Conservation (phyloP, 495 filamentous ascomycete genomes). For the Staphylotrichum tortipilum region DNA sequence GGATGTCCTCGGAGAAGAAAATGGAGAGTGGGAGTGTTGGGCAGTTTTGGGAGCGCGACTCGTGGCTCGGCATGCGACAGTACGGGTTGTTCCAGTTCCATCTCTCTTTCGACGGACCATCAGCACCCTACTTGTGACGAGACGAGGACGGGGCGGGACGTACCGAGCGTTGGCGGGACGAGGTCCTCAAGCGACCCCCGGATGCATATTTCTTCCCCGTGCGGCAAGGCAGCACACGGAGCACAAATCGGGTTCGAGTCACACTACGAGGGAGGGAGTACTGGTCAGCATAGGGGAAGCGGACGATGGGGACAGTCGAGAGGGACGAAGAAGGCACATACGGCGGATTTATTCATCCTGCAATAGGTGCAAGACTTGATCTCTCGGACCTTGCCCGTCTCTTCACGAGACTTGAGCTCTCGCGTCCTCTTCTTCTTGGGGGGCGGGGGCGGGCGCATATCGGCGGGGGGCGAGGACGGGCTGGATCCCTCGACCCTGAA, state of each 20-base stretch:
- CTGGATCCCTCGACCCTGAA: not conserved
- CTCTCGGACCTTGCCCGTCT: conserved; percentile 19
- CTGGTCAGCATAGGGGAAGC: not conserved
- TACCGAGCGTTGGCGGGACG: not conserved
- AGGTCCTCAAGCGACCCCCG: not conserved
- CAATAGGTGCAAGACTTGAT: conserved; percentile 13
- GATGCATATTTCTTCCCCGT: conserved; percentile 4
- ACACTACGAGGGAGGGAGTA: conserved; percentile 5
- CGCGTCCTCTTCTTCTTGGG: conserved; percentile 8
- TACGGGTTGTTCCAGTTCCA: conserved; percentile 10
- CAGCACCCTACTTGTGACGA: not conserved
- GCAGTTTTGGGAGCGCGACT: not conserved
- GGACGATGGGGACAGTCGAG: too few relatives aligned
- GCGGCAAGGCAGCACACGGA: too few relatives aligned
- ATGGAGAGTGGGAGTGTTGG: too few relatives aligned
- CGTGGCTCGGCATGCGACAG: not conserved
- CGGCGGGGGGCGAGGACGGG: not conserved
- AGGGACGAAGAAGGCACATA: not conserved
- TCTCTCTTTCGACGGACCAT: conserved; percentile 6
- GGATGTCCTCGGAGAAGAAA: conserved; percentile 2
- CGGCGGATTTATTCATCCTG: conserved; percentile 8
- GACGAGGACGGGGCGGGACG: not conserved
- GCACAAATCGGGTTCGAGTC: too few relatives aligned
- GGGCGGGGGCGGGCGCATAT: conserved; percentile 2
- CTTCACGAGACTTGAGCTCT: conserved; percentile 5